phyloP scores from a whole-genome alignment of 2,329 filamentous ascomycete genomes.

The Epichloe baconii region DNA sequence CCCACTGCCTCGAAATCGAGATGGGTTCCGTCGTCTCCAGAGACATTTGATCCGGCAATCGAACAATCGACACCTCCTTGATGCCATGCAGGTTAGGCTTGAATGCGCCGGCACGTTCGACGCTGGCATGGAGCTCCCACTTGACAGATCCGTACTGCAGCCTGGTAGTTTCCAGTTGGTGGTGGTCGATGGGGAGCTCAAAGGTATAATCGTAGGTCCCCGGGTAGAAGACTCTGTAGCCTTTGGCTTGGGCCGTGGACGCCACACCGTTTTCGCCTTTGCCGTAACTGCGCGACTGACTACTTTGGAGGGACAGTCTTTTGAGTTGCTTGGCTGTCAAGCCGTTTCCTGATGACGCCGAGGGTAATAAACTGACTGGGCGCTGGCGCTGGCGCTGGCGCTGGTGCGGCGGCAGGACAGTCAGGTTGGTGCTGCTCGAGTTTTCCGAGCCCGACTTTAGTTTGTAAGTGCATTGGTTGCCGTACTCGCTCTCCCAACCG shows the following conservation, averaged over 20 bases:
- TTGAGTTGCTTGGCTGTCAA: slow-evolving; percentile 39
- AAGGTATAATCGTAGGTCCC: slow-evolving; percentile 59
- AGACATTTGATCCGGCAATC: slow-evolving; percentile 75
- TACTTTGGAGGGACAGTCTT: slow-evolving; percentile 65
- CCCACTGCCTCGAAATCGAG: slow-evolving; percentile 86
- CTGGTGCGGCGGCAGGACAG: slow-evolving; percentile 7
- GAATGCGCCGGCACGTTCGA: slow-evolving; percentile 82
- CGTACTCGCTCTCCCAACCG: slow-evolving; percentile 46
- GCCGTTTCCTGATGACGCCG: slow-evolving; percentile 14
- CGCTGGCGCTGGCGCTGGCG: slow-evolving; percentile 4
- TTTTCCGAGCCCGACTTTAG: slow-evolving; percentile 28
- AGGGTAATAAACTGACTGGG: slow-evolving; percentile 9
- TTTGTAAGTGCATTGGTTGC: slow-evolving; percentile 47
- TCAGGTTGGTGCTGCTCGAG: slow-evolving; percentile 21
- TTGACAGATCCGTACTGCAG: slow-evolving; percentile 76
- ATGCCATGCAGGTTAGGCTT: slow-evolving; percentile 73
- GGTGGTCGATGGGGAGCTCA: slow-evolving; percentile 78
- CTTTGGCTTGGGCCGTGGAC: slow-evolving; percentile 47
- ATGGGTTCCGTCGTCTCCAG: slow-evolving; percentile 87
- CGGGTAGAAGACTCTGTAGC: slow-evolving; percentile 75
- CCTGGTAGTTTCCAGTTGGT: slow-evolving; percentile 77
- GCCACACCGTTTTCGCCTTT: slow-evolving; percentile 61
- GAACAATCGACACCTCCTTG: slow-evolving; percentile 73
- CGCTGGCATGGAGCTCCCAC: slow-evolving; percentile 73
- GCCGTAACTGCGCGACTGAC: slow-evolving; percentile 72